Evolutionary conservation across 345 rosid genomes (phyloP).

Genomic region (Erucastrum elatum): DNA sequence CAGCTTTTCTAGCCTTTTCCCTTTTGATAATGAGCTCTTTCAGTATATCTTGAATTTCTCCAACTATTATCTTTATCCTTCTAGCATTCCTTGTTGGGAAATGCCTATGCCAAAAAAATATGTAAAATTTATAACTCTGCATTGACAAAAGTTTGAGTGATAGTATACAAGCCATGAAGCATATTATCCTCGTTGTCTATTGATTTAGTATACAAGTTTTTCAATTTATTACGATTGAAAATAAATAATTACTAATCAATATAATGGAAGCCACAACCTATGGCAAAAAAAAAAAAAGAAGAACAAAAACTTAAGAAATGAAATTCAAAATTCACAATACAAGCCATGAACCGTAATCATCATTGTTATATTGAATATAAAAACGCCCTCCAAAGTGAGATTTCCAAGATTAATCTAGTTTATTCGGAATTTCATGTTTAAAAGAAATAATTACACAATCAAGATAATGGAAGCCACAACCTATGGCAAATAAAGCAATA

Average conservation of each 20-base stretch:
- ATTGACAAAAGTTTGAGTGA: too few species aligned
- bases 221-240: too few species aligned
- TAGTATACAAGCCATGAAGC: too few species aligned
- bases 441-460: neutral
- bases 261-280: too few species aligned
- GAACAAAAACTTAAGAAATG: too few species aligned
- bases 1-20: conserved; percentile 37
- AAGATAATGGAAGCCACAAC: neutral
- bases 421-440: neutral
- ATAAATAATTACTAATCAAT: too few species aligned
- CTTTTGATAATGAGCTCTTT: conserved; percentile 35
- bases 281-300: too few species aligned
- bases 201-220: too few species aligned
- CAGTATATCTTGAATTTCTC: conserved; percentile 37
- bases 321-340: too few species aligned
- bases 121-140: neutral
- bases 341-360: too few species aligned
- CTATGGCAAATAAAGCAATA: neutral
- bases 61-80: conserved; percentile 35
- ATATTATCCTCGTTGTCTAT: too few species aligned
- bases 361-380: too few species aligned
- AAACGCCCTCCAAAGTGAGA: neutral
- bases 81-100: conserved; percentile 48
- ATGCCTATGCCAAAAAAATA: conserved; percentile 33
- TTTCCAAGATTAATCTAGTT: neutral